Base-by-base conservation (phyloP, 441 rosid genomes). In the Brassica hybrid region DNA sequence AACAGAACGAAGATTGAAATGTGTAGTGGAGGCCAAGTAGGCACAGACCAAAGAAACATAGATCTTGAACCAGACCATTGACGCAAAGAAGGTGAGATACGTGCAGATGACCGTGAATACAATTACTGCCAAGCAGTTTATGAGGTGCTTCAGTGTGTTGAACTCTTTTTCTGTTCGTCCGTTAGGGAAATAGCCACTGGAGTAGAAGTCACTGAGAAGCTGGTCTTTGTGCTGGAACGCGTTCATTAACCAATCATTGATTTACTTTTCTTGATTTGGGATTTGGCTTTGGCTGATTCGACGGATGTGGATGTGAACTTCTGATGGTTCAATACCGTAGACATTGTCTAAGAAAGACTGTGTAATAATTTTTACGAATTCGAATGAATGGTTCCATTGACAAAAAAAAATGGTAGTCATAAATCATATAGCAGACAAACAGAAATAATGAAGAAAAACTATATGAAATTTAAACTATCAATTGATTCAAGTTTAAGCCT, bases 21-120 rank as follows among this genome's bases (percentile, higher is more conserved):
- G 81, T 72, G 95, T 91, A 17, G 95, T 92, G 60, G 90, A 75
- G 67, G 86, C 81, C 83, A 91, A 77, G 80, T 85, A 93, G 80
- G 86, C 86, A 81, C 91, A 88, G 18, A 59, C 90, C 60, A 87
- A 79, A 25, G 90, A 81, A 63, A 88, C 89, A 75, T 88, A 90
- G 27, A 88, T 38, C 80, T 83, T 90, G 79, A 91, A 88, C 92
- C 91, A 88, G 52, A 85, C 38, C 72, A 67, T 72, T 1, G 81
- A 67, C 62, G 90, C 86, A 16, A 88, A 87, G 89, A 84, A 90
- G 71, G 92, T 88, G 75, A n/a, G n/a, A n/a, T n/a, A n/a, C n/a
- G n/a, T n/a, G n/a, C n/a, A n/a, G n/a, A n/a, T n/a, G n/a, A n/a
- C 10, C 36, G 86, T 88, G 85, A 91, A 82, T 81, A 73, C 36